A percentile compares a stretch with the other conserved stretches of the same genome.
Evolutionary conservation across 495 filamentous ascomycete genomes (phyloP).

Genomic region (Penicillium pancosmium): DNA sequence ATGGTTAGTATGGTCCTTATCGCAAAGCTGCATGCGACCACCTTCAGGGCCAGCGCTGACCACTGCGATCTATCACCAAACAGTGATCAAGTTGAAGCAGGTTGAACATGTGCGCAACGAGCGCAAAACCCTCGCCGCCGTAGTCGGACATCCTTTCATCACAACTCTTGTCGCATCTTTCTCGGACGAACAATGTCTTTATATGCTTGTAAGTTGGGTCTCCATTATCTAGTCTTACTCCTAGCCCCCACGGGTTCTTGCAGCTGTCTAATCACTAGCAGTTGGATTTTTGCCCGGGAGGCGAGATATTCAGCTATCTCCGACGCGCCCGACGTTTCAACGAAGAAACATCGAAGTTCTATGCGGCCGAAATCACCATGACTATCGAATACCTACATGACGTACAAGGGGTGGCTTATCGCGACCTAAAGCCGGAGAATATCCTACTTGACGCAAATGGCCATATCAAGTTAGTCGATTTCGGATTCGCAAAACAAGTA

Average conservation of each 20-base stretch:
- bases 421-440: conserved; percentile 96
- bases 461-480: conserved; percentile 97
- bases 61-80: conserved; percentile 12
- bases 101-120: conserved; percentile 97
- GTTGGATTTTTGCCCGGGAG: conserved; percentile 90
- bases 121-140: conserved; percentile 80
- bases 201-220: conserved; percentile 73
- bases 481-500: conserved; percentile 87
- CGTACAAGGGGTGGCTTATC: conserved; percentile 80
- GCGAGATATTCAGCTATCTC: conserved; percentile 93
- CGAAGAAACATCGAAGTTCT: conserved; percentile 84
- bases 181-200: conserved; percentile 83
- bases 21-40: neutral
- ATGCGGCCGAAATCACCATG: conserved; percentile 92
- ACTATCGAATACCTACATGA: conserved; percentile 94
- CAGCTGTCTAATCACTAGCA: conserved; percentile 35
- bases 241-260: conserved; percentile 2
- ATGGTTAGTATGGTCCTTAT: conserved; percentile 50
- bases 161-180: conserved; percentile 89
- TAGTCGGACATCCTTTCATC: conserved; percentile 93
- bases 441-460: conserved; percentile 89
- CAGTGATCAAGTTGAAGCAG: conserved; percentile 95
- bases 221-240: neutral
- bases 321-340: conserved; percentile 84
- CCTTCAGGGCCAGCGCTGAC: conserved; percentile 6